These are phyloP conservation scores for Casuarina cunninghamiana DNA, from an alignment of 306 rosid genomes.

Conservation along the genomic window DNA sequence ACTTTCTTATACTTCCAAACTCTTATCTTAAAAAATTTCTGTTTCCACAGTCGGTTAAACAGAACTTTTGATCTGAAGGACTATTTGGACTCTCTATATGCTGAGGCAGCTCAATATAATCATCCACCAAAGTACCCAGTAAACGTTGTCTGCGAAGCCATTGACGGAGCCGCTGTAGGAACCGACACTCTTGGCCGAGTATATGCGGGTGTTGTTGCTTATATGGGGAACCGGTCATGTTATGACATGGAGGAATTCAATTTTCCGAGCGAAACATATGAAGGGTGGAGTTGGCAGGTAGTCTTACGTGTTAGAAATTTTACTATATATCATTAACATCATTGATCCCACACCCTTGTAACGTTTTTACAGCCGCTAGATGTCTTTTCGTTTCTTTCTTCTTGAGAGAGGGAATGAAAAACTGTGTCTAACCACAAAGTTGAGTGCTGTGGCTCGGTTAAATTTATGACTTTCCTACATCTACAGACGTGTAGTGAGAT, in stretches of 20 bases:
- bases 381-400: too few relatives aligned
- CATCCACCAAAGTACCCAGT: conserved; percentile 31
- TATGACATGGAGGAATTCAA: conserved; percentile 23
- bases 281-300: conserved; percentile 49
- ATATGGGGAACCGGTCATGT: conserved; percentile 10
- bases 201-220: conserved; percentile 32
- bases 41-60: conserved; percentile 22
- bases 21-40: neutral
- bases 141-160: conserved; percentile 27
- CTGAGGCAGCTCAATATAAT: conserved; percentile 34
- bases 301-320: neutral
- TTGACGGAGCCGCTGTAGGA: conserved; percentile 22
- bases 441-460: neutral
- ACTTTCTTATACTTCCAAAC: neutral
- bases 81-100: conserved; percentile 16
- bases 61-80: conserved; percentile 28
- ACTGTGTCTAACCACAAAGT: too few relatives aligned
- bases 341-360: too few relatives aligned
- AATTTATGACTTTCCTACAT: neutral
- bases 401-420: too few relatives aligned
- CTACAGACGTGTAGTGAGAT: conserved; percentile 59
- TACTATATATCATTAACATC: too few relatives aligned
- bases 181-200: conserved; percentile 31
- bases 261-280: conserved; percentile 21
- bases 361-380: too few relatives aligned